A percentile compares a stretch with the other conserved stretches of the same genome.
These are phyloP conservation scores for Rutidosis leptorrhynchoides DNA, from an alignment of 129 eudicot genomes.

Conservation along the genomic window DNA sequence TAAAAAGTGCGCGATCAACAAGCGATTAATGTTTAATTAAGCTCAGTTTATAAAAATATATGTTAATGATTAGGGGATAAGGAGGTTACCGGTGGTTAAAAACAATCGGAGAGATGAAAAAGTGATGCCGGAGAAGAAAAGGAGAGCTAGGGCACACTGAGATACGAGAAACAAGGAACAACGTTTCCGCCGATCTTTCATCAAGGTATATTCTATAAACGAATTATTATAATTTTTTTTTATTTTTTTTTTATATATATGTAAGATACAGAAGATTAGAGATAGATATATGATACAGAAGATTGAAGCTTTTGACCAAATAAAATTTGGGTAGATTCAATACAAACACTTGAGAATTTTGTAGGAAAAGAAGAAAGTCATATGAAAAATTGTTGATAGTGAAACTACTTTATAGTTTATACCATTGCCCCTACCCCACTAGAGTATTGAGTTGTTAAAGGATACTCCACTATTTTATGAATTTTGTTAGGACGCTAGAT, in stretches of 20 bases:
- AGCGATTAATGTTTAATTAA: not conserved
- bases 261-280: slow-evolving; percentile 5
- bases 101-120: slow-evolving; percentile 41
- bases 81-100: slow-evolving; percentile 33
- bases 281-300: slow-evolving; percentile 9
- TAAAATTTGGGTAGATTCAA: slow-evolving; percentile 16
- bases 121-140: slow-evolving; percentile 43
- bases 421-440: not conserved
- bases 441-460: not conserved
- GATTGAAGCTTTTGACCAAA: slow-evolving; percentile 11
- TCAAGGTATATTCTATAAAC: slow-evolving; percentile 15
- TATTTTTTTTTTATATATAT: too few relatives aligned
- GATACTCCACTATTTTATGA: too few relatives aligned
- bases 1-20: not conserved
- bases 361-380: slow-evolving; percentile 21
- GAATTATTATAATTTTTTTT: not conserved
- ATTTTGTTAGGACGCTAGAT: too few relatives aligned
- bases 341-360: slow-evolving; percentile 19
- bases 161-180: slow-evolving; percentile 21
- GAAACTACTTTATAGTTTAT: slow-evolving; percentile 35
- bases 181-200: slow-evolving; percentile 62
- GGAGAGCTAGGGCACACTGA: slow-evolving; percentile 36
- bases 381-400: slow-evolving; percentile 7
- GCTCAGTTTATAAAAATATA: not conserved
- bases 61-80: not conserved